Conservation (phyloP, 306 rosid genomes). For the Lablab purpureus region DNA sequence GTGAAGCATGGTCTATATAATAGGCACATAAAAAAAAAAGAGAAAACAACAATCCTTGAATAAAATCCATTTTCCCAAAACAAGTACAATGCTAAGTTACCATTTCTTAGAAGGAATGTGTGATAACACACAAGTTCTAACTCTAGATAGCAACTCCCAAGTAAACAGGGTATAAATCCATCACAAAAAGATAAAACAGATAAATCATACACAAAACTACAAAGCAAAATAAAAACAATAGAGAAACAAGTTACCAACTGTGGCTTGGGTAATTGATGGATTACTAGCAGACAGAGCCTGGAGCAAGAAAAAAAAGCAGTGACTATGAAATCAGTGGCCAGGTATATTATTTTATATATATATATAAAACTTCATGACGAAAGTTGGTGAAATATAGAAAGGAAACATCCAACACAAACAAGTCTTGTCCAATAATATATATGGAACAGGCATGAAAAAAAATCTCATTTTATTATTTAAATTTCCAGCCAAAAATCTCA, state of each 20-base stretch:
- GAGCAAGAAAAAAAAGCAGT: conserved; percentile 38
- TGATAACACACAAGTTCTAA: neutral
- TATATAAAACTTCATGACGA: neutral
- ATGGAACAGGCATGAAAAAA: neutral
- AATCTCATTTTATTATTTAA: neutral
- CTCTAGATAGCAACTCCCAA: neutral
- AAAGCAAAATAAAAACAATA: conserved; percentile 27
- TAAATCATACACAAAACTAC: conserved; percentile 16
- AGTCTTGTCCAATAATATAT: neutral
- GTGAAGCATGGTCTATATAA: neutral
- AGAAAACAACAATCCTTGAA: neutral
- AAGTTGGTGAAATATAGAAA: conserved; percentile 14
- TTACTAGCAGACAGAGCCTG: conserved; percentile 83
- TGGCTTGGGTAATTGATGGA: conserved; percentile 62
- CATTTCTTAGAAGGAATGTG: neutral
- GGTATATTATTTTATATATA: conserved; percentile 22
- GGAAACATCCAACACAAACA: conserved; percentile 11
- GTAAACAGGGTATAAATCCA: neutral
- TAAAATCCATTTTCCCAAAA: neutral
- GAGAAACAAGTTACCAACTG: conserved; percentile 58
- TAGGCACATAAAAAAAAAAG: neutral
- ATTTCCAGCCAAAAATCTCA: conserved; percentile 39
- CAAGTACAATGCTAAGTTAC: neutral
- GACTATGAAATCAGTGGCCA: neutral
- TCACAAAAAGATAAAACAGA: conserved; percentile 12